Evolutionary conservation across 495 filamentous ascomycete genomes (phyloP).

Genomic region (Saxophila tyrrhenica): DNA sequence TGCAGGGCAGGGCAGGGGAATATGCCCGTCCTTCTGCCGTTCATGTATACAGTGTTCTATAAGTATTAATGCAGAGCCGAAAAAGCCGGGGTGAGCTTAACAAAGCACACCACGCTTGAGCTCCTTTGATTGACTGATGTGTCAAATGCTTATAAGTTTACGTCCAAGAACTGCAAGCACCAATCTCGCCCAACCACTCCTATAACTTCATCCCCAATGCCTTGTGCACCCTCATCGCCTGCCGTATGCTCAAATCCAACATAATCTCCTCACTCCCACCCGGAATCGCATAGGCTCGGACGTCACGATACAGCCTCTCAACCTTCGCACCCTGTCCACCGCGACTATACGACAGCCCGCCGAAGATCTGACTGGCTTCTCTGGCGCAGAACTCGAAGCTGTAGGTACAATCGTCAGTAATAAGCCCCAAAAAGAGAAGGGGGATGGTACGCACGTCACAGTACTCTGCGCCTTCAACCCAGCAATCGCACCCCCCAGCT

Average conservation of each 20-base stretch:
- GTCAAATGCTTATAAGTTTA: too few relatives aligned
- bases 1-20: too few relatives aligned
- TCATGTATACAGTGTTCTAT: too few relatives aligned
- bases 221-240: conserved; percentile 81
- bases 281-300: conserved; percentile 95
- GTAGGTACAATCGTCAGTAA: not conserved
- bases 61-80: too few relatives aligned
- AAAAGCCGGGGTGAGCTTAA: too few relatives aligned
- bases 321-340: conserved; percentile 95
- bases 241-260: conserved; percentile 91
- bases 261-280: conserved; percentile 98
- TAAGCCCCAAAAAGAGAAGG: not conserved
- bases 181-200: too few relatives aligned
- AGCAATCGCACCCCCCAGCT: conserved; percentile 89
- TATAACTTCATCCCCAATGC: conserved; percentile 94
- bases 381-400: conserved; percentile 90
- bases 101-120: too few relatives aligned
- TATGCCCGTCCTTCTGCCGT: too few relatives aligned
- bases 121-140: too few relatives aligned
- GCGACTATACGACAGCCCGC: conserved; percentile 82
- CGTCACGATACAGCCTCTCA: conserved; percentile 88
- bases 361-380: conserved; percentile 95
- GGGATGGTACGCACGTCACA: conserved; percentile 36
- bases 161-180: too few relatives aligned
- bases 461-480: conserved; percentile 88